Conservation (phyloP, 768 basidiomycete species). For the Psilocybe cyanescens region DNA sequence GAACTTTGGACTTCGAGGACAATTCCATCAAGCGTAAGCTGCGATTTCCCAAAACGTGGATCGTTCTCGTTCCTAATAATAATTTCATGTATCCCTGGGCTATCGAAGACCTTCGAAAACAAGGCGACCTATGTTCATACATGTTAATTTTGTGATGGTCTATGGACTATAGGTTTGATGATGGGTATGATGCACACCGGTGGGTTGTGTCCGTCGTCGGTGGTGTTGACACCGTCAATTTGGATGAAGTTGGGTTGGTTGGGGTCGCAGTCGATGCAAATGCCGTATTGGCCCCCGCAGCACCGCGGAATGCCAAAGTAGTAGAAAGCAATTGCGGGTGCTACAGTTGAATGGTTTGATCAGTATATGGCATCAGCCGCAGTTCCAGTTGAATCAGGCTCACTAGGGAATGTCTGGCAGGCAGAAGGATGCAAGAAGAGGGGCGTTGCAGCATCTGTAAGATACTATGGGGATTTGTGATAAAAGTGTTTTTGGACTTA, state of each 20-base stretch:
- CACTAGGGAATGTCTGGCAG: conserved; percentile 17
- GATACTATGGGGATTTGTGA: not conserved
- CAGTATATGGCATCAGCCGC: not conserved
- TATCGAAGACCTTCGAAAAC: conserved; percentile 23
- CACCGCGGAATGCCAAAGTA: conserved; percentile 33
- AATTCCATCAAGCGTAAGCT: conserved; percentile 32
- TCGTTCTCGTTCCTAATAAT: conserved; percentile 31
- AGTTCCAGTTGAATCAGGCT: not conserved
- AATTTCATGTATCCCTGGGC: conserved; percentile 28
- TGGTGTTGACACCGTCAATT: conserved; percentile 31
- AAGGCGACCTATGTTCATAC: conserved; percentile 23
- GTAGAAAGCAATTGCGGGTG: conserved; percentile 30
- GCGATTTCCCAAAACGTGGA: conserved; percentile 29
- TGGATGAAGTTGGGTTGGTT: conserved; percentile 23
- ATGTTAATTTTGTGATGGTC: not conserved
- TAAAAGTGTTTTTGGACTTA: conserved; percentile 14
- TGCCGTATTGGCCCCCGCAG: conserved; percentile 30
- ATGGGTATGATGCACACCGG: conserved; percentile 24
- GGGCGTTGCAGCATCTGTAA: not conserved
- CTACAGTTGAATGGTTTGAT: conserved; percentile 9
- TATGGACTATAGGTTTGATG: not conserved
- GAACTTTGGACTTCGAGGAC: conserved; percentile 21
- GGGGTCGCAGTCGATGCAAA: conserved; percentile 37
- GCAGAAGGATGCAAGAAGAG: not conserved
- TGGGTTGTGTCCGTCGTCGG: conserved; percentile 30